Base-by-base conservation (phyloP, 352 stramenopile species). In the Pythium apleroticum region DNA sequence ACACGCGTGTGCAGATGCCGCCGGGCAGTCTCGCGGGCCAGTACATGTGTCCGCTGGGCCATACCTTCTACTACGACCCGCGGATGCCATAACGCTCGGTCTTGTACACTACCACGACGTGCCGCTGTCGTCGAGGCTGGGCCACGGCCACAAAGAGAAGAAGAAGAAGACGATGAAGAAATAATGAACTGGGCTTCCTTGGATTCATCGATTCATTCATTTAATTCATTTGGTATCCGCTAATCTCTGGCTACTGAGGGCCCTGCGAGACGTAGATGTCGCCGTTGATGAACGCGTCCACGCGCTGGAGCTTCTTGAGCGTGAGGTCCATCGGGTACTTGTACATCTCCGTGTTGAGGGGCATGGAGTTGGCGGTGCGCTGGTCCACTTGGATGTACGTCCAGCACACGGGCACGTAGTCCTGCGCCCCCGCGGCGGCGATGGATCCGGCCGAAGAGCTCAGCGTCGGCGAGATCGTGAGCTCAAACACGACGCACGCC, bases 41-140 rank as follows among this genome's bases (percentile, higher is more conserved):
- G 75, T 95, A 93, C 77, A 93, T 95, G 84, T 95, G 86, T 80
- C 86, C 86, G 0, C 79, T 93, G 54, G 86, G 86, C 3, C 86
- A 95, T 70, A 95, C 86, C 25, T 95, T 95, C 63, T 91, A 87
- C 72, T 95, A 89, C 65, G 83, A 84, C 49, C 84, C 86, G 24
- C 84, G 81, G 55, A 66, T 86, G 73, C 77, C 45, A 33, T 64
- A 63, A 4, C 4, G 31, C 1, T 22, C 0, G 4, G 19, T 41
- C 27, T 45, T 41, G 33, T 41, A 41, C 33, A 41, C 33, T 41
- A 41, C 33, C n/a, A n/a, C n/a, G n/a, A 41, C 8, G 33, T 41
- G 33, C 12, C 3, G 3, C 33, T 33, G 10, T 33, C 30, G 10
- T 5, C 30, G 5, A 33, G 30, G 5, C 5, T 10, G 30, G 30